Percentiles rank a stretch among this genome's conserved stretches.
phyloP scores from a whole-genome alignment of 116 monocot genomes.

The Phalaenopsis hybrid region DNA sequence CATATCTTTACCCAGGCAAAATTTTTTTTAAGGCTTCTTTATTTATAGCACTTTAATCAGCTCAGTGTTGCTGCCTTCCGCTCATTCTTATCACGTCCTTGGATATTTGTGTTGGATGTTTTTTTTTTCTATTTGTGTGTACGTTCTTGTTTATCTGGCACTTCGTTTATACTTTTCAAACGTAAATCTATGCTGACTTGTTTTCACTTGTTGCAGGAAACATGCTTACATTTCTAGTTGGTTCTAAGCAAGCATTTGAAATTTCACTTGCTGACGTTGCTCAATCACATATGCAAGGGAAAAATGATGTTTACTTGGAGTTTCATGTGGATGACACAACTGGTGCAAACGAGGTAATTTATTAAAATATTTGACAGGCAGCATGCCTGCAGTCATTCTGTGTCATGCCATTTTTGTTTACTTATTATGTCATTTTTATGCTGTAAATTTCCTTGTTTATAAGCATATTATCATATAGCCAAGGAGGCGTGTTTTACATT shows the following conservation, averaged over 20 bases:
- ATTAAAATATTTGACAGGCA: background rate
- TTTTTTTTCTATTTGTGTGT: background rate
- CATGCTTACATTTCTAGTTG: constrained; percentile 83
- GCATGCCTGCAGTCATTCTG: background rate
- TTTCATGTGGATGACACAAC: constrained; percentile 99
- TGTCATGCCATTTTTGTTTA: background rate
- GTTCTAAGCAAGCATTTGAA: constrained; percentile 96
- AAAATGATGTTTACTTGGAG: constrained; percentile 89
- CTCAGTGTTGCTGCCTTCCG: background rate
- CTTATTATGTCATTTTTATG: background rate
- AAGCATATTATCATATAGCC: background rate
- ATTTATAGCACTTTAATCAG: background rate
- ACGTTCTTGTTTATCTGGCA: background rate
- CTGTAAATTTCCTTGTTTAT: background rate
- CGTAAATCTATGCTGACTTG: background rate
- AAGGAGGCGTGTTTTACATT: background rate
- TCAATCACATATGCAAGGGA: constrained; percentile 91
- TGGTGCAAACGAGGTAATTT: constrained; percentile 88
- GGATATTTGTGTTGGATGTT: background rate
- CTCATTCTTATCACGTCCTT: background rate
- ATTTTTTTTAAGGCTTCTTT: background rate
- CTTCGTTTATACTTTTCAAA: background rate
- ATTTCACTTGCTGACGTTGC: constrained; percentile 94
- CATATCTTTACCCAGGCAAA: background rate
- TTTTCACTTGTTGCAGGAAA: constrained; percentile 52